Conservation (phyloP, 2,329 filamentous ascomycete genomes). For the Colletotrichum scovillei region DNA sequence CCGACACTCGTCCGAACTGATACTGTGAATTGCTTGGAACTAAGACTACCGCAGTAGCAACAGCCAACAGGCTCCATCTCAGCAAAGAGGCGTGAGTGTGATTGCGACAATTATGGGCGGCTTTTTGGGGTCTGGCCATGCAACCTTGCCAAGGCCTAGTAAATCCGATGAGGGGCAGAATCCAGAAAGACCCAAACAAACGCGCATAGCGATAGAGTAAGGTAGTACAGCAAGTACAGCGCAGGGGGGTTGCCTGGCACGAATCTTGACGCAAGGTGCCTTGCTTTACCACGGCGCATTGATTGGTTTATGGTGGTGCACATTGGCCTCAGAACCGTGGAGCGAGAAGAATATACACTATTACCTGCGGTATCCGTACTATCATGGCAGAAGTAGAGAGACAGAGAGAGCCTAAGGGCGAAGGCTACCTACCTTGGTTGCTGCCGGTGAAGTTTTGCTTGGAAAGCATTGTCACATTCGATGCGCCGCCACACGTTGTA, state of each 20-base stretch:
- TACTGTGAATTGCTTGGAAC: neutral
- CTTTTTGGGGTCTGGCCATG: constrained; percentile 17
- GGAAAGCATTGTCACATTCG: neutral
- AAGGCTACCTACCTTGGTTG: neutral
- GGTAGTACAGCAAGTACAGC: too few species aligned
- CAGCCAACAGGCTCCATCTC: neutral
- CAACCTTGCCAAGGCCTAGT: constrained; percentile 11
- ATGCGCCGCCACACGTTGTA: neutral
- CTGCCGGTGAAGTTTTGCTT: neutral
- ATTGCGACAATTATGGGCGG: neutral
- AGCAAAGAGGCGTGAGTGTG: neutral
- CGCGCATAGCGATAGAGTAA: constrained; percentile 3
- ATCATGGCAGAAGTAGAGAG: neutral
- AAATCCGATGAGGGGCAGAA: constrained; percentile 10
- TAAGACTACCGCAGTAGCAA: neutral
- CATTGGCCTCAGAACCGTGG: neutral
- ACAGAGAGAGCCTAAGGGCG: neutral
- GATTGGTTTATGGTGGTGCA: neutral
- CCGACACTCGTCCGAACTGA: constrained; percentile 9
- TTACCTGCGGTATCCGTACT: too few species aligned
- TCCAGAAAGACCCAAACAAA: constrained; percentile 24
- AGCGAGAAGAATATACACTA: neutral
- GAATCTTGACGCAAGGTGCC: constrained; percentile 15
- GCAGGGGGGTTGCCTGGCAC: constrained; percentile 21
- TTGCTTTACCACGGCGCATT: constrained; percentile 5